These are phyloP conservation scores for Phytophthora fragariaefolia DNA, from an alignment of 352 stramenopile genomes.

Conservation along the genomic window DNA sequence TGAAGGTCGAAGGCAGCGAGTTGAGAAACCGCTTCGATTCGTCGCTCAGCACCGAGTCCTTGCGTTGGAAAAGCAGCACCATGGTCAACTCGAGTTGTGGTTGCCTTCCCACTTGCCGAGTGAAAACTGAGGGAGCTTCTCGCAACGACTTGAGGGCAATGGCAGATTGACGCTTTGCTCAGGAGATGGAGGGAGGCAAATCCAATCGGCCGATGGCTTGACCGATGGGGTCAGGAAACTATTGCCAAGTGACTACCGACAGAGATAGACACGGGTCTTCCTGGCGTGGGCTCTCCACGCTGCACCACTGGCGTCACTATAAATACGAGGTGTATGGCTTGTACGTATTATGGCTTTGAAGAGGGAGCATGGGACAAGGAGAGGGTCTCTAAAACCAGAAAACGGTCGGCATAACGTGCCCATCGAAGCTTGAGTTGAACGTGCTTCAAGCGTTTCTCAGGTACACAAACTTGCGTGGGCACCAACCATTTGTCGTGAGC, in stretches of 20 bases:
- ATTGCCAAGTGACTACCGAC: slow-evolving; percentile 37
- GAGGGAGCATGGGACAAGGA: slow-evolving; percentile 31
- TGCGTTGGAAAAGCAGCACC: slow-evolving; percentile 84
- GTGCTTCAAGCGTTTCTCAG: slow-evolving; percentile 1
- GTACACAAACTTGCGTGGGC: too few species aligned
- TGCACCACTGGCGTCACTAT: slow-evolving; percentile 14
- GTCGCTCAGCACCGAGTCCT: slow-evolving; percentile 73
- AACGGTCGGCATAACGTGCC: slow-evolving; percentile 26
- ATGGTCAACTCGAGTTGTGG: too few species aligned
- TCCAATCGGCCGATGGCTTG: slow-evolving; percentile 17
- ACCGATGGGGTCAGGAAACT: slow-evolving; percentile 19
- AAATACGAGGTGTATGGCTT: slow-evolving; percentile 23
- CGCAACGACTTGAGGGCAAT: slow-evolving; percentile 17
- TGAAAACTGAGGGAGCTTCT: slow-evolving; percentile 4
- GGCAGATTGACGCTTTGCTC: slow-evolving; percentile 22
- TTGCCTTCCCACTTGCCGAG: slow-evolving; percentile 2
- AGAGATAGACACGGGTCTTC: slow-evolving; percentile 32
- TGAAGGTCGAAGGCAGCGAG: slow-evolving; percentile 83
- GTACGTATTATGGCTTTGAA: neutral
- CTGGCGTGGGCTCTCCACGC: neutral
- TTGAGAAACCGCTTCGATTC: slow-evolving; percentile 87
- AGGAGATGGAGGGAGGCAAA: slow-evolving; percentile 5
- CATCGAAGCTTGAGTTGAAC: neutral
- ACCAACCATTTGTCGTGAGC: slow-evolving; percentile 20
- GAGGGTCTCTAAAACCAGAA: slow-evolving; percentile 21